Evolutionary conservation across 257 asterid genomes (phyloP), one percentile per base, ranked within the genome.

Genomic region (Agastache rugosa): DNA sequence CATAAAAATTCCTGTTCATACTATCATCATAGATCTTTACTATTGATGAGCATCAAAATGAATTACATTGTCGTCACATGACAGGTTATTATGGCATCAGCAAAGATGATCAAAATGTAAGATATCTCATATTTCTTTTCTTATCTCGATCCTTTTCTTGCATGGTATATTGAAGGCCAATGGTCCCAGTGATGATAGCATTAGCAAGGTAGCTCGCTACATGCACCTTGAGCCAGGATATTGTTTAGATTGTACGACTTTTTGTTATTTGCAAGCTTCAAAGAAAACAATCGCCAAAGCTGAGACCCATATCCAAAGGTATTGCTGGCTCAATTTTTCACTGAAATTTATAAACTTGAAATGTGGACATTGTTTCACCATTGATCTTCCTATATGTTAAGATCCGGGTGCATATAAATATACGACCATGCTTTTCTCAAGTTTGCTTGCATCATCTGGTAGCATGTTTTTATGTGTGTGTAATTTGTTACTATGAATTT

Each of bases 221-320:
- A 37, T 88, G 75, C 66, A 73, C 75, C 73, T 83, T 74, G 83
- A 84, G 71, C 89, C 93, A 29, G 92, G 85, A 34, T 65, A 53
- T 79, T 94, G 99, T 78, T 79, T 86, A 81, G 76, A 73, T 59
- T 94, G 99, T 79, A 86, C 85, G 63, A 85, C 87, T 19, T 75
- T 72, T 69, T 55, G 84, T 78, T 90, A 92, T 87, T 69, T 88
- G 61, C 88, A 84, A 84, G 85, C 85, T 79, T 81, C 91, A n/a
- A 71, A 63, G 69, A 75, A 81, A 48, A 73, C 84, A 65, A 73
- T 82, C 10, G 47, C 81, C 25, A 72, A 82, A 80, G 89, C 91
- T 59, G 93, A 82, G 73, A 72, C 66, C 27, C 81, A 47, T 78
- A 20, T 85, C 20, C 79, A 48, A 83, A 89, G 98, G 99, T 92